Conservation (phyloP, 345 rosid genomes). For the Kernera saxatilis region DNA sequence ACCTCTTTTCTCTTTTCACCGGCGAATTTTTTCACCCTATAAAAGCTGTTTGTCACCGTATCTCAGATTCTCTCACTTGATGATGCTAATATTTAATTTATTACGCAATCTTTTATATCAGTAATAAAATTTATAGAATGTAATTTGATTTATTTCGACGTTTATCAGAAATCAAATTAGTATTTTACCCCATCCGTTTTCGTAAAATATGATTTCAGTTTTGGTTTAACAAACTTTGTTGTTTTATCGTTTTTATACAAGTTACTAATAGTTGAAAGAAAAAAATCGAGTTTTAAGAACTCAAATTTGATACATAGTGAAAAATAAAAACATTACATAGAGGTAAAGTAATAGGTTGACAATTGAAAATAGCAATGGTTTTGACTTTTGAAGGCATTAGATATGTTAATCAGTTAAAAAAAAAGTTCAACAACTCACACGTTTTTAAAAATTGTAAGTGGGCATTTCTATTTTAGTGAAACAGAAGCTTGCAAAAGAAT, state of each 20-base stretch:
- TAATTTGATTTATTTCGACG: not conserved
- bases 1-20: slow-evolving; percentile 10
- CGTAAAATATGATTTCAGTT: not conserved
- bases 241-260: not conserved
- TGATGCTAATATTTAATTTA: not conserved
- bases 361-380: no score
- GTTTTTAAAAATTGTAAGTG: not conserved
- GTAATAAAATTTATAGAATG: no score
- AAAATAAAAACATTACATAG: no score
- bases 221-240: not conserved
- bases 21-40: slow-evolving; percentile 20
- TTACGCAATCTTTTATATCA: not conserved
- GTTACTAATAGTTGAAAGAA: not conserved
- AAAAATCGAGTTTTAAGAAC: no score
- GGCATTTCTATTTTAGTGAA: not conserved
- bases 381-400: no score
- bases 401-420: not conserved
- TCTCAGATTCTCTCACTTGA: not conserved
- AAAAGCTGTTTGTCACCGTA: slow-evolving; percentile 2
- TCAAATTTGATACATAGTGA: no score
- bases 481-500: no score
- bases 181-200: not conserved
- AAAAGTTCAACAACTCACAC: no score
- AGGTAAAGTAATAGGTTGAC: no score
- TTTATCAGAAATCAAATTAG: not conserved